Conservation (phyloP, 2,329 filamentous ascomycete species). For the Erysiphe pulchra region DNA sequence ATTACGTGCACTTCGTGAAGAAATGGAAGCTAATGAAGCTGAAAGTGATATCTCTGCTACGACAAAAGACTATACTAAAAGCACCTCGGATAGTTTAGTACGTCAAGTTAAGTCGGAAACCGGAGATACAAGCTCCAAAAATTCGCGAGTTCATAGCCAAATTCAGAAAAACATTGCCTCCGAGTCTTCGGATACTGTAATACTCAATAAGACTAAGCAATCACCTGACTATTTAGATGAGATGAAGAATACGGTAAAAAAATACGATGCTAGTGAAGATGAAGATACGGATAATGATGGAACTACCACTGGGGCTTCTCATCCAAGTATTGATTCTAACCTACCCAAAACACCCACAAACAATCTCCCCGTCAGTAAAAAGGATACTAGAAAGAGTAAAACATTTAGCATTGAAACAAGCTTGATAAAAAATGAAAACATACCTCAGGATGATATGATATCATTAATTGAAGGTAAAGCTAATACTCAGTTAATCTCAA, state of each 20-base stretch:
- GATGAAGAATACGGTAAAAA: slow-evolving; percentile 51
- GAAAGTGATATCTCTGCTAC: slow-evolving; percentile 19
- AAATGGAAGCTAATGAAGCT: slow-evolving; percentile 48
- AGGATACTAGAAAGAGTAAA: background rate
- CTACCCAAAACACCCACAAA: slow-evolving; percentile 26
- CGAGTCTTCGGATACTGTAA: slow-evolving; percentile 51
- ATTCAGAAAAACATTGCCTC: slow-evolving; percentile 26
- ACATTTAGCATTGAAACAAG: background rate
- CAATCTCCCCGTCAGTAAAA: slow-evolving; percentile 3
- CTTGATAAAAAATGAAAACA: background rate
- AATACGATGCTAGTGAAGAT: slow-evolving; percentile 29
- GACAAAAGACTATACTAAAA: slow-evolving; percentile 39
- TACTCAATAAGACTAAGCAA: slow-evolving; percentile 44
- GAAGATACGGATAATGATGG: slow-evolving; percentile 26
- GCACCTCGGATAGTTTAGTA: slow-evolving; percentile 46
- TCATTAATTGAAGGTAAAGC: background rate
- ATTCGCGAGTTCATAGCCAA: slow-evolving; percentile 14
- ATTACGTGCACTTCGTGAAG: slow-evolving; percentile 70
- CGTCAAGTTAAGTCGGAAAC: slow-evolving; percentile 30
- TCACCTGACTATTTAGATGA: slow-evolving; percentile 37
- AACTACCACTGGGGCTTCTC: slow-evolving; percentile 47
- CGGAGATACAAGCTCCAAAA: slow-evolving; percentile 22
- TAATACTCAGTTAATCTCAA: background rate
- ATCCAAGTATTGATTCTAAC: slow-evolving; percentile 47
- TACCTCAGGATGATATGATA: background rate